Base-by-base conservation (phyloP, 1,284 basidiomycete genomes). In the Ganoderma multipileum region DNA sequence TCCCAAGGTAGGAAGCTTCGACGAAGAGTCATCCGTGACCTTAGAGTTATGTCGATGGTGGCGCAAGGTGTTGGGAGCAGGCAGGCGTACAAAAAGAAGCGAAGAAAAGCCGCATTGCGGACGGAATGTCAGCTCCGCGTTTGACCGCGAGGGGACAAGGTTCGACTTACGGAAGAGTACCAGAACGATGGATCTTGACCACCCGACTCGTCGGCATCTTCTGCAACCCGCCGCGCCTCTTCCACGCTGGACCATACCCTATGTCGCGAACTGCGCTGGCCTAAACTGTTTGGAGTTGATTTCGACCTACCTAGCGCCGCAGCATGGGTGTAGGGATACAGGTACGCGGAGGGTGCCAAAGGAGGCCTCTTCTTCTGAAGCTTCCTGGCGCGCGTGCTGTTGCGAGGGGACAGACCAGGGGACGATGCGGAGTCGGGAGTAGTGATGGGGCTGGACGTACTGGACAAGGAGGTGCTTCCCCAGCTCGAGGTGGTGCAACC, bases 351-450 rank as follows among this genome's bases (percentile, higher is more conserved):
- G 16, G 72, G 69, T 39, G 72, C 68, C 20, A 63, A 20, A 0
- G 73, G 66, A 38, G 75, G 74, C 20, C 75, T 68, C 66, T 69
- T 71, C 64, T 76, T 76, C 63, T 69, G 71, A 26, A 76, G 71
- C 61, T 76, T 76, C 67, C 68, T 70, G 61, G 72, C 63, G 54
- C 63, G 68, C n/a, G 57, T 64, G 52, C 68, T 69, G 59, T 60
- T 69, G 47, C 63, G 63, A 20, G 71, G 72, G 33, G 72, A 73
- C 41, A 71, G 66, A 20, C 68, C 68, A 57, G 72, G 72, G 28
- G 71, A 63, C 18, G 64, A 55, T 8, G 47, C 65, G 52, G 68
- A 71, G 44, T 75, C 75, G 55, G 75, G 75, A 26, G 75, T 76
- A 3, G 75, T 76, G 33, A 70, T 50, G n/a, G 70, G 70, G 28